phyloP scores from a whole-genome alignment of 2,329 filamentous ascomycete genomes.

The Calonectria henricotiae region DNA sequence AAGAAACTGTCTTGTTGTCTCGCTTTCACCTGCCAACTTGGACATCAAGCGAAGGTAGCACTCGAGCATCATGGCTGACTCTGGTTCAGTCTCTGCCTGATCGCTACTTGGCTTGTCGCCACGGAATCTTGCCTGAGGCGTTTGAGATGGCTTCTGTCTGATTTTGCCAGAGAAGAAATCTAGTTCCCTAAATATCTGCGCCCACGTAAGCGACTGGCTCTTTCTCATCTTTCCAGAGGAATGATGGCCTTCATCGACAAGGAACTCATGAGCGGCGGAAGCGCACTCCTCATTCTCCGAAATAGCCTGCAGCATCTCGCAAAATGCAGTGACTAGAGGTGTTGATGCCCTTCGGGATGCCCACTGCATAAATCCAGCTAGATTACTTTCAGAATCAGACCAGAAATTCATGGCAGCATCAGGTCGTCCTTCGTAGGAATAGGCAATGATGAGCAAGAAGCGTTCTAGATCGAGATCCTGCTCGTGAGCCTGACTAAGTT shows the following conservation, averaged over 20 bases:
- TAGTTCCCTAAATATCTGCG: constrained; percentile 92
- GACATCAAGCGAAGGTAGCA: constrained; percentile 92
- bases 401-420: constrained; percentile 93
- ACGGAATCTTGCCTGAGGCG: constrained; percentile 64
- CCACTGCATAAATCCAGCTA: constrained; percentile 97
- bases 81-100: constrained; percentile 86
- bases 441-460: constrained; percentile 93
- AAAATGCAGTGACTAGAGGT: constrained; percentile 95
- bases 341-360: constrained; percentile 96
- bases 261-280: constrained; percentile 87
- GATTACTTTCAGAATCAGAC: constrained; percentile 91
- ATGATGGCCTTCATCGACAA: constrained; percentile 87
- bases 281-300: constrained; percentile 88
- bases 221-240: constrained; percentile 85
- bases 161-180: constrained; percentile 87
- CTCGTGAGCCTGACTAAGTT: constrained; percentile 76
- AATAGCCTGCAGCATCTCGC: constrained; percentile 93
- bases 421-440: constrained; percentile 88
- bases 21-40: constrained; percentile 84
- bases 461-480: constrained; percentile 86
- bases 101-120: constrained; percentile 75
- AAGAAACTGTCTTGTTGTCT: constrained; percentile 81
- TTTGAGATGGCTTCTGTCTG: constrained; percentile 76
- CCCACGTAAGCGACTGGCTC: constrained; percentile 90
- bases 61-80: constrained; percentile 96